Evolutionary conservation across 257 asterid species (phyloP), one percentile per base, ranked within the genome.

Genomic region (Echium plantagineum): DNA sequence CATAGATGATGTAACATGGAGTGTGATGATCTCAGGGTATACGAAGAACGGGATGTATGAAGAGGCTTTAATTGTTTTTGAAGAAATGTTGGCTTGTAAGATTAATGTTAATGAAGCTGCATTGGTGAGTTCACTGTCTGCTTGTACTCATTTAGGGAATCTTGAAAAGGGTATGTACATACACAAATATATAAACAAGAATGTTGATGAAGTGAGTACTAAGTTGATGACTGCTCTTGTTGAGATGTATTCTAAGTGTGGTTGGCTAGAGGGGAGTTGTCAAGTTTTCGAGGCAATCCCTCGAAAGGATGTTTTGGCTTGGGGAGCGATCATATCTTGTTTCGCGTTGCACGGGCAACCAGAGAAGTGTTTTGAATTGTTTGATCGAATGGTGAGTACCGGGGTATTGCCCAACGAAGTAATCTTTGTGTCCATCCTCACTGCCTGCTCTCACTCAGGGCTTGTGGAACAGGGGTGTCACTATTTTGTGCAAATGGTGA

Each of bases 171-270:
- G 78, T 59, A 69, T 71, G 57, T 69, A 74, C 66, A 69, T 74
- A 52, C 75, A 74, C 47, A 62, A 38, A 32, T 74, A 69, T 21
- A 26, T 74, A 5, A n/a, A 58, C 15, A 66, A 55, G 32, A 65
- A 30, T 24, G 67, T 6, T 2, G 22, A 20, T 21, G 16, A 4
- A 20, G 0, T 66, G 15, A 22, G 72, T 24, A 63, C 52, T 26
- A 58, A 22, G 21, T 51, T 74, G 12, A 55, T 66, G 26, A 69
- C 75, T 58, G 69, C 75, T 1, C 58, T 69, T n/a, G 58, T 69
- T 59, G 75, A 66, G 57, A 69, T 66, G 78, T 74, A 74, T 66
- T 72, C 64, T 15, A 74, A 63, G 48, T 74, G 78, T 69, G 78
- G 78, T 38, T 62, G 67, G 64, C 7, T 74, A 4, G 61, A 66